Base-by-base conservation (phyloP, 306 rosid species). In the Vigna reflexopilosa region DNA sequence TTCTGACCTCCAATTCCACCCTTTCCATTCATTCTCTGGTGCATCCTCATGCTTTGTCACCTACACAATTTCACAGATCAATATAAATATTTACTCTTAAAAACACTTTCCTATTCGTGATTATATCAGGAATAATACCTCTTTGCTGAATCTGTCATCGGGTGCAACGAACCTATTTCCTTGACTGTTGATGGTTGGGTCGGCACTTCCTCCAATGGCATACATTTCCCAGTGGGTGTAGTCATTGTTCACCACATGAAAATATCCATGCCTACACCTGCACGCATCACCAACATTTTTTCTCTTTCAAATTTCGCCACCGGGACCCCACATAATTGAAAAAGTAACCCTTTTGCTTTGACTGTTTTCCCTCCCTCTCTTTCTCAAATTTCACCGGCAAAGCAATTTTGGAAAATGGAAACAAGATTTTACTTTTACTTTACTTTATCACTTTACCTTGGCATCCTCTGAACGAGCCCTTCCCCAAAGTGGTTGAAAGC, bases 181-280 rank as follows among this genome's bases (percentile, higher is more conserved):
- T 77, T 95, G 96, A 70, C 99, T 93, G 65, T 95, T 95, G 87
- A 95, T 95, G 48, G 99, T 95, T 0, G 99, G 99, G 68, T 82
- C 32, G 4, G 96, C 99, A 84, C 99, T 95, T 11, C 99, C 99
- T 20, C 99, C 99, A 68, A 95, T 93, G 67, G 99, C 99, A 55
- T 95, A 95, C 99, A 95, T 95, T 89, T 95, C 98, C 99, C 99
- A 95, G 47, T 95, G 99, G 32, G 98, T 93, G 15, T 95, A 95
- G 99, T 95, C 99, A 89, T 95, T 95, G 90, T 95, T 95, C 73
- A 95, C 98, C 85, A 95, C 99, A 84, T 95, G 99, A 71, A 95
- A 95, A 66, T 95, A 95, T 26, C 99, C 99, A 81, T 88, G 98
- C 86, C 99, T 88, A 55, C 99, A 95, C 78, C 98, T 94, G 84